Conservation (phyloP, 2,329 filamentous ascomycete species). For the Neurospora sp. region DNA sequence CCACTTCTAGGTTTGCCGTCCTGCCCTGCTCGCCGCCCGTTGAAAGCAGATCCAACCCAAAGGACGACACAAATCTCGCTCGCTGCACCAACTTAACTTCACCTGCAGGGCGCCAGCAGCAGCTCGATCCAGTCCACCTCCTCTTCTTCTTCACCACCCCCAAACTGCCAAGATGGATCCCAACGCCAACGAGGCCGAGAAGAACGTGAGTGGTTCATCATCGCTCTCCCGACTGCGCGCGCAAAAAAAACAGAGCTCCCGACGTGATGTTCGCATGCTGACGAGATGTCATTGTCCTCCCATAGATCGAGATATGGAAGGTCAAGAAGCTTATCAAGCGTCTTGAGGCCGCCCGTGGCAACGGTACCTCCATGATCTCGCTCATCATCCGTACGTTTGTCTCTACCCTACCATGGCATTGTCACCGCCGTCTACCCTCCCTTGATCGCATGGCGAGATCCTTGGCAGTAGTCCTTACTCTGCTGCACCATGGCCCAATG, state of each 20-base stretch:
- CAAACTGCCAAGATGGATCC: constrained; percentile 62
- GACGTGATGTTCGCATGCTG: constrained; percentile 8
- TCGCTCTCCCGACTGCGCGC: constrained; percentile 3
- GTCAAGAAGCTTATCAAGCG: constrained; percentile 99
- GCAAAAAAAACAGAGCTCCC: neutral
- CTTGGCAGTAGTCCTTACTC: neutral
- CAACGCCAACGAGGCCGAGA: constrained; percentile 88
- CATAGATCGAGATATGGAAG: constrained; percentile 76
- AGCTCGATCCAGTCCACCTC: neutral
- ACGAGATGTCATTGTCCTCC: neutral
- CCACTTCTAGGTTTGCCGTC: neutral
- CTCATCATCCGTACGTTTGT: constrained; percentile 80
- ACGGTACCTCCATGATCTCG: constrained; percentile 99
- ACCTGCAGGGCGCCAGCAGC: neutral
- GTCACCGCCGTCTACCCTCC: neutral
- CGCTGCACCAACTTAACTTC: neutral
- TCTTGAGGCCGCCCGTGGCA: constrained; percentile 91
- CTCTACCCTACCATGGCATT: constrained; percentile 7
- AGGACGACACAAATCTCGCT: neutral
- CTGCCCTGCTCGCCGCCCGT: neutral
- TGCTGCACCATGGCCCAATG: constrained; percentile 4
- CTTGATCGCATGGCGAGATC: neutral
- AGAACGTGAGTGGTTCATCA: constrained; percentile 57
- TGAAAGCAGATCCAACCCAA: neutral
- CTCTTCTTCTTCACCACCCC: neutral